Evolutionary conservation across 345 rosid genomes (phyloP).

Genomic region (Eucalyptus erythrocorys): DNA sequence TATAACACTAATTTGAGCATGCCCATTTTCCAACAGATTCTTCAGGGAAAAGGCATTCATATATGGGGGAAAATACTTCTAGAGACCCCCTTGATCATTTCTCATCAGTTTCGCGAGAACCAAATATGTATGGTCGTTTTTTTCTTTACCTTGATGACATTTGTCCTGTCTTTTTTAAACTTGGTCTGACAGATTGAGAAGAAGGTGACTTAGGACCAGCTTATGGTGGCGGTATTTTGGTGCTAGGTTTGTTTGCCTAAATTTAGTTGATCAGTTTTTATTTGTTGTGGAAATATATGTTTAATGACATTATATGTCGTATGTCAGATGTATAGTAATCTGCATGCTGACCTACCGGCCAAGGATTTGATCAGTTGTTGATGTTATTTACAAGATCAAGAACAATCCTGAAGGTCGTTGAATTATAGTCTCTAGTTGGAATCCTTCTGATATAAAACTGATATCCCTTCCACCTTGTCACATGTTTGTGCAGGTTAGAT

Average conservation of each 20-base stretch:
- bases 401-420: conserved; percentile 79
- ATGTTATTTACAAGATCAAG: conserved; percentile 86
- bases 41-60: no score
- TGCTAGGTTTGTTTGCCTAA: conserved; percentile 42
- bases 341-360: conserved; percentile 87
- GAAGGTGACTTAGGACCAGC: conserved; percentile 91
- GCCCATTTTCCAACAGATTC: no score
- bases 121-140: no score
- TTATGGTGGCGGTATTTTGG: conserved; percentile 94
- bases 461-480: conserved; percentile 98
- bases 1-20: no score
- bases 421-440: conserved; percentile 87
- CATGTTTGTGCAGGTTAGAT: conserved; percentile 36
- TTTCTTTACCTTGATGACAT: background rate
- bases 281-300: background rate
- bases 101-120: no score
- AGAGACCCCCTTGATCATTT: no score
- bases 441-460: conserved; percentile 75
- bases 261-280: background rate
- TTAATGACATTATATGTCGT: background rate
- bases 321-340: conserved; percentile 52
- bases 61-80: no score
- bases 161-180: no score
- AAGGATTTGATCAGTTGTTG: conserved; percentile 92
- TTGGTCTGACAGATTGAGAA: conserved; percentile 66